phyloP scores from a whole-genome alignment of 2,329 filamentous ascomycete species.

The Nigrospora osmanthi region DNA sequence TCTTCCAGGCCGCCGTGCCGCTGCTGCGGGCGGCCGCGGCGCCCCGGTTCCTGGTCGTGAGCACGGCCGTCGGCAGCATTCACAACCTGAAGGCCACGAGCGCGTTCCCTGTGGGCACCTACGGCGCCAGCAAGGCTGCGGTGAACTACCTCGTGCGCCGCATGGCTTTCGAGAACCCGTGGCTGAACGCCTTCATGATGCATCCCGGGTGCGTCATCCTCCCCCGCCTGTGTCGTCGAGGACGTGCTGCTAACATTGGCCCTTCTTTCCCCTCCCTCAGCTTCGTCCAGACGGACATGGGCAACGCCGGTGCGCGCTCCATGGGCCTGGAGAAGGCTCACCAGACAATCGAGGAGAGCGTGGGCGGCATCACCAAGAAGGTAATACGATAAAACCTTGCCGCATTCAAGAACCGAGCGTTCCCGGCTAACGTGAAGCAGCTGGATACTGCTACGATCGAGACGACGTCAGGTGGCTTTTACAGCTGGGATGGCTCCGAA shows the following conservation, averaged over 20 bases:
- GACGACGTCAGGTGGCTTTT: too few relatives aligned
- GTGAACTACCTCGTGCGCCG: neutral
- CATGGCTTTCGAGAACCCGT: neutral
- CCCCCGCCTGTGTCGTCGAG: slow-evolving; percentile 7
- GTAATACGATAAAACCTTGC: too few relatives aligned
- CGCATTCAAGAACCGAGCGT: too few relatives aligned
- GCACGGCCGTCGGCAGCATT: slow-evolving; percentile 5
- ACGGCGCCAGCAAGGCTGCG: slow-evolving; percentile 3
- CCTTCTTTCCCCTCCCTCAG: slow-evolving; percentile 1
- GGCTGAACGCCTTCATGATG: neutral
- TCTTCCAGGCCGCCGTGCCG: slow-evolving; percentile 6
- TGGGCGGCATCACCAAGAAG: too few relatives aligned
- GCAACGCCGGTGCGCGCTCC: neutral
- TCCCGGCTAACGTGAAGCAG: too few relatives aligned
- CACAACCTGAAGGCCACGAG: slow-evolving; percentile 3
- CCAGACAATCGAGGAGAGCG: neutral
- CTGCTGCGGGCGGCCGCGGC: slow-evolving; percentile 2
- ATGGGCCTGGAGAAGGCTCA: neutral
- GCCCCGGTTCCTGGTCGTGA: slow-evolving; percentile 7
- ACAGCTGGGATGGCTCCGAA: too few relatives aligned
- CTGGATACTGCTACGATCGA: too few relatives aligned
- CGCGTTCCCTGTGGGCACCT: slow-evolving; percentile 4
- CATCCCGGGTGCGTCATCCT: slow-evolving; percentile 3
- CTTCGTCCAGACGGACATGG: neutral
- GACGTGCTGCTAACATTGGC: slow-evolving; percentile 3